Evolutionary conservation across 2,329 filamentous ascomycete species (phyloP).

Genomic region (Periconia sp.): DNA sequence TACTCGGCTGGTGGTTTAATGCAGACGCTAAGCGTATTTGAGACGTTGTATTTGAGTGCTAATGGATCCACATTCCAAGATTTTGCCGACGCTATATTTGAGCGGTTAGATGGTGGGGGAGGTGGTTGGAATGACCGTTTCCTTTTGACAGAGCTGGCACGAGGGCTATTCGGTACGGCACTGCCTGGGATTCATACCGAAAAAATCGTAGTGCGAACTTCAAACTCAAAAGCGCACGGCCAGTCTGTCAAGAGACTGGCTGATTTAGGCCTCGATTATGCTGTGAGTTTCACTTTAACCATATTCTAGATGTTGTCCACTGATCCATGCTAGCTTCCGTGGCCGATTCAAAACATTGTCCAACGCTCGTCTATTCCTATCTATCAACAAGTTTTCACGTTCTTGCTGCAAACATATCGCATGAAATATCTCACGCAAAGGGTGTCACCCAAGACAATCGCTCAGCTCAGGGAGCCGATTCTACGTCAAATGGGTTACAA

Average conservation of each 20-base stretch:
- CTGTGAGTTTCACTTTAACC: constrained; percentile 55
- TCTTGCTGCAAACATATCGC: constrained; percentile 76
- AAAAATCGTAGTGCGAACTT: constrained; percentile 62
- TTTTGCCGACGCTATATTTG: constrained; percentile 72
- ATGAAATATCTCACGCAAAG: constrained; percentile 68
- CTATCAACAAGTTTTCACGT: constrained; percentile 73
- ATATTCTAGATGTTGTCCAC: background rate
- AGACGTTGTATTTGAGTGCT: constrained; percentile 73
- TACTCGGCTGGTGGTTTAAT: constrained; percentile 70
- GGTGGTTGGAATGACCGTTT: constrained; percentile 78
- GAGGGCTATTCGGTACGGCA: constrained; percentile 65
- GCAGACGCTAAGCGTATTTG: constrained; percentile 65
- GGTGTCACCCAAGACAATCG: constrained; percentile 34
- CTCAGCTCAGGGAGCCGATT: background rate
- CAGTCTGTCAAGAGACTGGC: constrained; percentile 65
- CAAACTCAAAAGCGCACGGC: constrained; percentile 51
- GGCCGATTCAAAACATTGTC: constrained; percentile 71
- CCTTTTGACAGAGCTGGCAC: constrained; percentile 74
- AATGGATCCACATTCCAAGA: constrained; percentile 69
- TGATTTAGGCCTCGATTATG: constrained; percentile 67
- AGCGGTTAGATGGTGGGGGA: constrained; percentile 66
- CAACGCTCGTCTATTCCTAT: constrained; percentile 62
- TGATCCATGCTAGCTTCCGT: constrained; percentile 45
- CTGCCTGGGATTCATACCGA: constrained; percentile 57
- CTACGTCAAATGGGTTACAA: constrained; percentile 44